These are phyloP conservation scores for Fusarium keratoplasticum DNA, from an alignment of 2,329 filamentous ascomycete genomes.

Conservation along the genomic window DNA sequence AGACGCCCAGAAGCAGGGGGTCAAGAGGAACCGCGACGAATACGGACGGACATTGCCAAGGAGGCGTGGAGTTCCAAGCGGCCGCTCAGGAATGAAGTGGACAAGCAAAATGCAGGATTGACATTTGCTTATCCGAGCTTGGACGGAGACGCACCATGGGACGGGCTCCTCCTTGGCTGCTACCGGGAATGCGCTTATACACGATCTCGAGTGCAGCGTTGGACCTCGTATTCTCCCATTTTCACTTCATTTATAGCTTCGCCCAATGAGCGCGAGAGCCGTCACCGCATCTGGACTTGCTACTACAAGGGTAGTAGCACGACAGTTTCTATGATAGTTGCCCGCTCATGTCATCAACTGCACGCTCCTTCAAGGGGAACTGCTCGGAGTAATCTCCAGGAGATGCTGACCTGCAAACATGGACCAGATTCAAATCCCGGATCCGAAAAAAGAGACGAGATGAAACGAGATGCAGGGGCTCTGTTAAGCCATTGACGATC, in stretches of 20 bases:
- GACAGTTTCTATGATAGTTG: background rate
- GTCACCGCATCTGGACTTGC: slow-evolving; percentile 29
- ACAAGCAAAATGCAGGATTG: slow-evolving; percentile 1
- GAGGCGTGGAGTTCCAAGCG: slow-evolving; percentile 11
- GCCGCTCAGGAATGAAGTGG: slow-evolving; percentile 21
- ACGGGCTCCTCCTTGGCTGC: background rate
- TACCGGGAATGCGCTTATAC: slow-evolving; percentile 10
- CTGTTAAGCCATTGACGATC: slow-evolving; percentile 2
- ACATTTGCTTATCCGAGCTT: slow-evolving; percentile 2
- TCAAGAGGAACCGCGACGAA: slow-evolving; percentile 18
- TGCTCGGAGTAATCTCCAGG: background rate
- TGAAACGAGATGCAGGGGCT: slow-evolving; percentile 7
- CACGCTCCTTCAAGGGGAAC: background rate
- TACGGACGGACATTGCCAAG: slow-evolving; percentile 13
- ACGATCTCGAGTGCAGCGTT: slow-evolving; percentile 1
- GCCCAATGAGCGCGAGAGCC: slow-evolving; percentile 26
- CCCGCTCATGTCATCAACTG: background rate
- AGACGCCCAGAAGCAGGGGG: slow-evolving; percentile 36
- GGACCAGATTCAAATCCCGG: background rate
- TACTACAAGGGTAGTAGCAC: background rate
- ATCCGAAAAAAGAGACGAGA: slow-evolving; percentile 14
- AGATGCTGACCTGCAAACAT: slow-evolving; percentile 3
- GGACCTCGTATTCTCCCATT: slow-evolving; percentile 29
- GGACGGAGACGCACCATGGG: background rate
- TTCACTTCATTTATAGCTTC: slow-evolving; percentile 9